Evolutionary conservation across 1,139 yeast species (phyloP).

Genomic region (Wickerhamomyces sp.): DNA sequence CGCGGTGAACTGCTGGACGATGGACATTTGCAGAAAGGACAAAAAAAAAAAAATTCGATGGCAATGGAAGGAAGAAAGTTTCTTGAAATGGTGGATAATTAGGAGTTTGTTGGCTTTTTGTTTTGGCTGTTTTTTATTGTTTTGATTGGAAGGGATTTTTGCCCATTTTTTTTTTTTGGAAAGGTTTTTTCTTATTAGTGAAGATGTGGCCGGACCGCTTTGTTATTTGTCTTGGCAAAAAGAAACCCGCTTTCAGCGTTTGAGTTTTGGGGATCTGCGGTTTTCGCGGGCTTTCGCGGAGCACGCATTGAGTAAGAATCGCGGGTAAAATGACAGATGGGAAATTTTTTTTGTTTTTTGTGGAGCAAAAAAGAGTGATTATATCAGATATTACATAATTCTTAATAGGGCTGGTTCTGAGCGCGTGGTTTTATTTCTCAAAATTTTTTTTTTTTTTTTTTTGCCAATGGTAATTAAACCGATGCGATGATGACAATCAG

Average conservation of each 20-base stretch:
- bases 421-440: no score
- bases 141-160: background rate
- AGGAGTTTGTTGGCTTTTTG: background rate
- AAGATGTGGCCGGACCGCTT: no score
- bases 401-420: no score
- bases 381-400: no score
- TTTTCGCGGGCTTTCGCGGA: background rate
- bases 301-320: background rate
- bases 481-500: no score
- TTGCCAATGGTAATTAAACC: no score
- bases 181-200: background rate
- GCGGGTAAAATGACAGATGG: background rate
- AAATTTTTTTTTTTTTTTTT: no score
- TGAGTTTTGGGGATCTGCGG: background rate
- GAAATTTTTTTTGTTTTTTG: no score
- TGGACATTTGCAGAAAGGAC: background rate
- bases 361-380: no score
- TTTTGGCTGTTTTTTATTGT: background rate
- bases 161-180: background rate
- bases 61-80: background rate
- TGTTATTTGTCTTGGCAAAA: background rate
- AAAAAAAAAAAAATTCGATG: no score
- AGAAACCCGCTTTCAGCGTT: background rate
- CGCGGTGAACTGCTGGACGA: conserved; percentile 11
- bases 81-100: no score